Conservation (phyloP, 2,329 filamentous ascomycete species). For the Reticulascus tulasneorum region DNA sequence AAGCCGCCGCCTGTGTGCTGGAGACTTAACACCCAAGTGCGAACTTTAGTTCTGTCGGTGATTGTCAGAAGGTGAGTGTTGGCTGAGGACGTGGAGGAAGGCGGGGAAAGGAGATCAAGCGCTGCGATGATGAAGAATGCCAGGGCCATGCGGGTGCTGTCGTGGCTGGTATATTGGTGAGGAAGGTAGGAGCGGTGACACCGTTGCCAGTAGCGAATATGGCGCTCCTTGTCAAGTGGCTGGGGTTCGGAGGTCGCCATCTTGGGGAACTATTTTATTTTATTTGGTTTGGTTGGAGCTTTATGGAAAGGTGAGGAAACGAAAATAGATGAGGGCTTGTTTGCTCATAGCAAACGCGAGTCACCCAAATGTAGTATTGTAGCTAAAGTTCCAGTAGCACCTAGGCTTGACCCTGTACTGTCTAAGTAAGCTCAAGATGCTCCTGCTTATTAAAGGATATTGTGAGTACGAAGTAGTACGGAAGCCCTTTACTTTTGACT, state of each 20-base stretch:
- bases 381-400: too few relatives aligned
- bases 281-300: too few relatives aligned
- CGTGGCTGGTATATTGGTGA: slow-evolving; percentile 77
- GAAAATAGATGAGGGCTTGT: too few relatives aligned
- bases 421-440: too few relatives aligned
- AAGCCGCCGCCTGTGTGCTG: slow-evolving; percentile 88
- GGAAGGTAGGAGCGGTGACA: slow-evolving; percentile 81
- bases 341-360: too few relatives aligned
- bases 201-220: slow-evolving; percentile 89
- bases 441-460: too few relatives aligned
- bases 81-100: slow-evolving; percentile 38
- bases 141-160: slow-evolving; percentile 85
- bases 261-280: too few relatives aligned
- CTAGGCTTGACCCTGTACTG: too few relatives aligned
- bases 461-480: too few relatives aligned
- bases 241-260: slow-evolving; percentile 20
- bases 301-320: too few relatives aligned
- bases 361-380: too few relatives aligned
- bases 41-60: slow-evolving; percentile 40
- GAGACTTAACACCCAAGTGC: slow-evolving; percentile 80
- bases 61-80: slow-evolving; percentile 43
- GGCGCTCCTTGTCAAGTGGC: slow-evolving; percentile 56
- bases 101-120: slow-evolving; percentile 70
- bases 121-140: slow-evolving; percentile 87
- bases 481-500: too few relatives aligned